Evolutionary conservation across 345 rosid species (phyloP).

Genomic region (Carallia pectinifolia): DNA sequence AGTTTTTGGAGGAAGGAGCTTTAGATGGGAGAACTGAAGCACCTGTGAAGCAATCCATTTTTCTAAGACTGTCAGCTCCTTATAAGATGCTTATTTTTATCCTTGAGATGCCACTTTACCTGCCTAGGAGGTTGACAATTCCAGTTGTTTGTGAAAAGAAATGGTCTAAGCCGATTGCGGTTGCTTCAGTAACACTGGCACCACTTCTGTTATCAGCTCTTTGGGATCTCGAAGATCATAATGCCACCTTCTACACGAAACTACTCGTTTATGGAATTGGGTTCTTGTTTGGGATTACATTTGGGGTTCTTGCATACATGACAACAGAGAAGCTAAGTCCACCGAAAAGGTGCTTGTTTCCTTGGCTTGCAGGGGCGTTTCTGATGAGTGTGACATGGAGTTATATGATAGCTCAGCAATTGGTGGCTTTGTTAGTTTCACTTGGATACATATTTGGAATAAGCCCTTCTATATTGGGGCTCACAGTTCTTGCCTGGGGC

Average conservation of each 20-base stretch:
- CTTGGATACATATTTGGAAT: slow-evolving; percentile 59
- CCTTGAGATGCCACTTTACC: slow-evolving; percentile 61
- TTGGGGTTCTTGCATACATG: slow-evolving; percentile 51
- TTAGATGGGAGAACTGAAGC: slow-evolving; percentile 21
- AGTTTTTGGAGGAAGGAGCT: slow-evolving; percentile 24
- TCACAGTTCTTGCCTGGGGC: slow-evolving; percentile 92
- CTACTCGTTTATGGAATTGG: slow-evolving; percentile 50
- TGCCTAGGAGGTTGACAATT: slow-evolving; percentile 84
- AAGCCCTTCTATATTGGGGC: slow-evolving; percentile 69
- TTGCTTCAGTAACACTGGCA: slow-evolving; percentile 60
- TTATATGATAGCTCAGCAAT: slow-evolving; percentile 77
- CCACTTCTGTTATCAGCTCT: slow-evolving; percentile 60
- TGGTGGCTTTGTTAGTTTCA: slow-evolving; percentile 71
- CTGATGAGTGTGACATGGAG: slow-evolving; percentile 88
- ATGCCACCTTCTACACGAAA: slow-evolving; percentile 13
- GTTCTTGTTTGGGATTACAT: slow-evolving; percentile 34
- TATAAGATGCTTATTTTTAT: slow-evolving; percentile 30
- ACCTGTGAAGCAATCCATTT: slow-evolving; percentile 26
- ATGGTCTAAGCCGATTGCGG: slow-evolving; percentile 79
- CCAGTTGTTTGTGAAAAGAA: slow-evolving; percentile 57
- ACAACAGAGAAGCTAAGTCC: slow-evolving; percentile 58
- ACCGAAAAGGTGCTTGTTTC: slow-evolving; percentile 53
- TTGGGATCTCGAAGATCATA: slow-evolving; percentile 39
- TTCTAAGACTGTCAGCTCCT: slow-evolving; percentile 24
- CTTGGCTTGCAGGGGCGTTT: slow-evolving; percentile 87